Evolutionary conservation across 2,329 filamentous ascomycete genomes (phyloP), one percentile per base, ranked within the genome.

Genomic region (Epichloe sylvatica): DNA sequence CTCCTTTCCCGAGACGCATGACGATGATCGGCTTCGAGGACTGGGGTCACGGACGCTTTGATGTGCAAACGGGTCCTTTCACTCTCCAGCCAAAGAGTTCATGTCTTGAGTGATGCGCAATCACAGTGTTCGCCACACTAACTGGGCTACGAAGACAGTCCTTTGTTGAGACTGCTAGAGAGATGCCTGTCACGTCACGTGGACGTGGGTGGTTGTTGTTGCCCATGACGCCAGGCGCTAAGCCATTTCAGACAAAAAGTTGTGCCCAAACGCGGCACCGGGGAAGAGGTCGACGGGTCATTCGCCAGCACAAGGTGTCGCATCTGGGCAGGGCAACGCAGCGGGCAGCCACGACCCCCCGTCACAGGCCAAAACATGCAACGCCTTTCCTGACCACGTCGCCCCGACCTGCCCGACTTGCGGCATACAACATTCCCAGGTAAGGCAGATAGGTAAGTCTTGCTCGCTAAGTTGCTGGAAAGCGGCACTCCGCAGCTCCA

Each of bases 361-460:
- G 54, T 57, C 59, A 60, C 58, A 53, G 55, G 59, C 57, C 57
- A 60, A 59, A 60, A 59, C 59, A 60, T 49, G 46, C 49, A 53
- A 51, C 49, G 36, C 42, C 36, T 51, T 52, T 50, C 46, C 37
- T 41, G 35, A 45, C 44, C 33, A 19, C 44, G 35, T 44, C 47
- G 47, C 38, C 47, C 44, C 38, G 43, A 34, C 51, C 41, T 33
- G 50, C 44, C 17, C 17, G 17, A 19, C 17, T 19, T 19, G 17
- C 17, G 47, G 44, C 45, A 42, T 39, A 8, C 51, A 51, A 51
- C 51, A 48, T 50, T 19, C 35, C 45, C 42, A 52, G 51, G 51
- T 49, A 49, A 52, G 49, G 49, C 41, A 52, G 47, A 50, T 42
- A 53, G 56, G 55, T 54, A 54, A 54, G 51, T 52, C 38, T 50